Evolutionary conservation across 345 rosid species (phyloP), one percentile per base, ranked within the genome.

Genomic region (Aquilaria malaccensis): DNA sequence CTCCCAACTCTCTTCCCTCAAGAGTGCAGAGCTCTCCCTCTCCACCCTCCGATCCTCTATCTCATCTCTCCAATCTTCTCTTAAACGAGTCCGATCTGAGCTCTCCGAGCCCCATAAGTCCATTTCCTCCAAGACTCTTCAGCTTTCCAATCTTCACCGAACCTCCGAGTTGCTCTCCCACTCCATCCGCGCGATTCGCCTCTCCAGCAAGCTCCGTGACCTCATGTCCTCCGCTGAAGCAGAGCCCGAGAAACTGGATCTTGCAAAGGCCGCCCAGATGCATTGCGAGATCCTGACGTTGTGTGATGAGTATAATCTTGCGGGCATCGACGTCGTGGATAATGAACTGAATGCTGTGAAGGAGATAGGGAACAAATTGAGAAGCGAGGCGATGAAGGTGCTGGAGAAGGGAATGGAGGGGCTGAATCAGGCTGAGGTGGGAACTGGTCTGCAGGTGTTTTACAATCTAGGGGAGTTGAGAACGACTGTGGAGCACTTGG

Each of bases 361-460:
- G 11, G 91, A 85, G 70, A 76, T 83, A 5, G 99, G 99, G 45
- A 87, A 80, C 30, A 83, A 67, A 57, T 45, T 88, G 68, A 69
- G 96, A 56, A 74, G 61, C 2, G 95, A 86, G 64, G 99, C 96
- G 0, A 86, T 95, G 87, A 82, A 73, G 54, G 97, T 86, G 30
- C 63, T 91, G 60, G 97, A 86, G 77, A 85, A 87, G 73, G 99
- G 99, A 32, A 86, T 95, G 96, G 96, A 91, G 67, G 97, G 95
- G 37, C 29, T 95, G 74, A 91, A 95, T 70, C 96, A 95, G 73
- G 95, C 99, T 2, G 97, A 95, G 52, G 99, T 91, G 0, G 99
- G 99, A 1, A 88, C 96, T 64, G 99, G 99, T 1, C 69, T 95
- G 75, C 99, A 95, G 71, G 97, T 95, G 60, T 91, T 95, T 67